phyloP scores from a whole-genome alignment of 1,284 basidiomycete genomes.

The Melanopsichium pennsylvanicum region DNA sequence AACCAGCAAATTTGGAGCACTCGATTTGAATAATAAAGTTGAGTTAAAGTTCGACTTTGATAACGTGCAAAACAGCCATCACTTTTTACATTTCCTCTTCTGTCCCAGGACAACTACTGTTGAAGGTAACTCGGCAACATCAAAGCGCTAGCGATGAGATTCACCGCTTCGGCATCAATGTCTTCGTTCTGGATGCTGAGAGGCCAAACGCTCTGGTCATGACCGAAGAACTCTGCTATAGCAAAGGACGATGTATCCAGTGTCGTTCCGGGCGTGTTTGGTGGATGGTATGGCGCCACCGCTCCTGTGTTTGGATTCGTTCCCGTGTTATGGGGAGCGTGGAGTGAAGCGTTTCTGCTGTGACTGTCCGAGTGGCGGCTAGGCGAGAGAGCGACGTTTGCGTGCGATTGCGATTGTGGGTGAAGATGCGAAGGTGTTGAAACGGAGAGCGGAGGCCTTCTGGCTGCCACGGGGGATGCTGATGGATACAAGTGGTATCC shows the following conservation, averaged over 20 bases:
- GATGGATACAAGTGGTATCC: background rate
- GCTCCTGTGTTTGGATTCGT: background rate
- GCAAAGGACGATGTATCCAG: conserved; percentile 36
- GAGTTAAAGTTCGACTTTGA: no score
- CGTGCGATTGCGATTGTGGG: background rate
- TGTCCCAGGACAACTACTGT: background rate
- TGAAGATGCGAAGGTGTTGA: conserved; percentile 1
- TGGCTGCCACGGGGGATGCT: background rate
- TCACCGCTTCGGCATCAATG: conserved; percentile 38
- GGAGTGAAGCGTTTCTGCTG: conserved; percentile 3
- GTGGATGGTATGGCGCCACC: background rate
- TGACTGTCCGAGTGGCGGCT: no score
- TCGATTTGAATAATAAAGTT: no score
- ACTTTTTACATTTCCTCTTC: no score
- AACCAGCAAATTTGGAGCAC: no score
- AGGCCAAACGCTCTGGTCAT: conserved; percentile 46
- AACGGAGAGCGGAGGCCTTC: conserved; percentile 1
- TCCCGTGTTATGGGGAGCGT: background rate
- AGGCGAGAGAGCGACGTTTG: background rate
- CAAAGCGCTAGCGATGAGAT: conserved; percentile 37
- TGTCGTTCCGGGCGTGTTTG: conserved; percentile 28
- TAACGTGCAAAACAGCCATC: no score
- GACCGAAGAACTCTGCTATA: conserved; percentile 46
- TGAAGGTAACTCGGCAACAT: conserved; percentile 23
- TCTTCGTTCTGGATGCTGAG: conserved; percentile 42